Conservation (phyloP, 306 rosid genomes). For the Pterocarpus macrocarpus region DNA sequence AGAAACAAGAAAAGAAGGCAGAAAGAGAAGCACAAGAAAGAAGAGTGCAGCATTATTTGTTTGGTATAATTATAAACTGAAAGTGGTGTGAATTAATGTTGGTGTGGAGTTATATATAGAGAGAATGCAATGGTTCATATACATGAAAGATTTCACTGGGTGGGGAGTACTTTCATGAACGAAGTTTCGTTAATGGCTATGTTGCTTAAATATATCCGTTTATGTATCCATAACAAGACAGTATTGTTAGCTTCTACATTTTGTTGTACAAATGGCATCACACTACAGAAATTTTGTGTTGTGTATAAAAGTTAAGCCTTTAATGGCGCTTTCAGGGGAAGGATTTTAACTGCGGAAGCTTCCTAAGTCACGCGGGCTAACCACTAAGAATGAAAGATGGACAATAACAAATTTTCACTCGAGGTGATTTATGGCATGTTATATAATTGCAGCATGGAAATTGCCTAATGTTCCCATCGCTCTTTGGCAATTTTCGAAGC, state of each 20-base stretch:
- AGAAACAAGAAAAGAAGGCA: not conserved
- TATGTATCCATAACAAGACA: conserved; percentile 3
- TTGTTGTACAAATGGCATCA: conserved; percentile 1
- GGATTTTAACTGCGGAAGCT: conserved; percentile 32
- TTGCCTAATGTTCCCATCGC: not conserved
- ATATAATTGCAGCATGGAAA: not conserved
- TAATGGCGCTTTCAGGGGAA: conserved; percentile 12
- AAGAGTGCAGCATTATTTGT: conserved; percentile 27
- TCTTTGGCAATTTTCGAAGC: not conserved
- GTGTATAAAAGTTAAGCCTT: not conserved
- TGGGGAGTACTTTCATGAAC: not conserved
- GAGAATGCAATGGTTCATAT: conserved; percentile 13
- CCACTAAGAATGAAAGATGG: not conserved
- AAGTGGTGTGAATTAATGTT: not conserved
- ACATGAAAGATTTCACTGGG: conserved; percentile 10
- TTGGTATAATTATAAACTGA: not conserved
- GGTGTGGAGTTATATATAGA: not conserved
- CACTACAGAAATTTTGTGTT: not conserved
- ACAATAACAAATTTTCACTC: not conserved
- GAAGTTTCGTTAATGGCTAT: conserved; percentile 44
- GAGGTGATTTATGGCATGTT: not conserved
- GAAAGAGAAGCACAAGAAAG: not conserved
- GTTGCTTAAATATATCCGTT: not conserved
- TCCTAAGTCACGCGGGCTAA: conserved; percentile 27
- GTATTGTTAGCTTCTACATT: conserved; percentile 18